Evolutionary conservation across 2,329 filamentous ascomycete species (phyloP).

Genomic region (Epichloe baconii): DNA sequence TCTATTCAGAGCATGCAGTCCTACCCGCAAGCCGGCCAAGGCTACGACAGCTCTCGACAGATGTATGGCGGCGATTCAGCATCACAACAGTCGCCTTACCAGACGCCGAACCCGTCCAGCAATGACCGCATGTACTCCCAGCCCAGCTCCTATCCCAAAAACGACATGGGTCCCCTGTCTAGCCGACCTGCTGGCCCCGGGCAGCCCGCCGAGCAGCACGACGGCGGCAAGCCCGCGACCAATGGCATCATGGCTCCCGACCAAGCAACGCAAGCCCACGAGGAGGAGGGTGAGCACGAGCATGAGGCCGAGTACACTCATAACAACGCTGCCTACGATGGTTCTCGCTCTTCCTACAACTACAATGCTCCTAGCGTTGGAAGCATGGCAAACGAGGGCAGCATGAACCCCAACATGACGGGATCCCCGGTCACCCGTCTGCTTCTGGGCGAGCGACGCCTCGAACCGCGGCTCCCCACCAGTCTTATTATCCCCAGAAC

Average conservation of each 20-base stretch:
- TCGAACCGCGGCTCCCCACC: constrained; percentile 58
- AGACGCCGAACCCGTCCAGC: constrained; percentile 44
- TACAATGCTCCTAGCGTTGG: constrained; percentile 59
- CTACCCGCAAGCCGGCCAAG: constrained; percentile 55
- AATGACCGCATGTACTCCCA: constrained; percentile 60
- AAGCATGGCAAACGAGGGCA: constrained; percentile 58
- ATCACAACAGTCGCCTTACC: constrained; percentile 58
- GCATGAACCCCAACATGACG: constrained; percentile 71
- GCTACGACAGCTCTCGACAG: constrained; percentile 64
- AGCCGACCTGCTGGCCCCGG: constrained; percentile 44
- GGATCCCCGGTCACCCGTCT: constrained; percentile 66
- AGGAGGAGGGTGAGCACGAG: constrained; percentile 60
- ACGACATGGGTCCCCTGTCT: constrained; percentile 76
- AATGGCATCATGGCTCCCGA: constrained; percentile 52
- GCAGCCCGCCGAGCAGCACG: constrained; percentile 46
- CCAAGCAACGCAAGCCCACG: constrained; percentile 40
- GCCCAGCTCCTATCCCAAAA: constrained; percentile 58
- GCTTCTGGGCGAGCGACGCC: constrained; percentile 77
- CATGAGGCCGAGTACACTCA: constrained; percentile 80
- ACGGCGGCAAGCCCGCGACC: constrained; percentile 48
- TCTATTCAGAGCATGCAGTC: constrained; percentile 61
- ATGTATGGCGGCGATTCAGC: constrained; percentile 67
- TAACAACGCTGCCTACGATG: constrained; percentile 61
- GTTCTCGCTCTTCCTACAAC: constrained; percentile 60
- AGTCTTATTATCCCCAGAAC: constrained; percentile 58